Evolutionary conservation across 1,284 basidiomycete species (phyloP).

Genomic region (Cryptococcus hybrid): DNA sequence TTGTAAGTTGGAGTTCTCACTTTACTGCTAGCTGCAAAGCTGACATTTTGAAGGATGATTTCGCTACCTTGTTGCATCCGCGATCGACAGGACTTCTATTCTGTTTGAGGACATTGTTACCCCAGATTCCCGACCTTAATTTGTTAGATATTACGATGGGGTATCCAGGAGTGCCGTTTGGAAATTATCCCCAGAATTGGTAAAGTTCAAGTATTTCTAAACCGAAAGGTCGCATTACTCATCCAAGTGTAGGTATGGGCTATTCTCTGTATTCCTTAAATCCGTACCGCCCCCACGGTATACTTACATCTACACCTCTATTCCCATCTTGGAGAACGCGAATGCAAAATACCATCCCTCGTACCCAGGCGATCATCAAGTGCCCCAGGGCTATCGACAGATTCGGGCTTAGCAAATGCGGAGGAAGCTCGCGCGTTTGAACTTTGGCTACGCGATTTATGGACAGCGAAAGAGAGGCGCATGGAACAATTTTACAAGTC

Average conservation of each 20-base stretch:
- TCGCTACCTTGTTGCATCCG: constrained; percentile 76
- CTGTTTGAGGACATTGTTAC: constrained; percentile 74
- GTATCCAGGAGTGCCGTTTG: constrained; percentile 70
- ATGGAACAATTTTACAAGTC: constrained; percentile 62
- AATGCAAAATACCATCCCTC: constrained; percentile 29
- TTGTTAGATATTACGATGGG: constrained; percentile 86
- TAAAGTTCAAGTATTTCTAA: constrained; percentile 5
- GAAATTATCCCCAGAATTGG: constrained; percentile 49
- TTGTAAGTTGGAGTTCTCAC: constrained; percentile 46
- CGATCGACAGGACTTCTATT: constrained; percentile 87
- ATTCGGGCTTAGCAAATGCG: constrained; percentile 54
- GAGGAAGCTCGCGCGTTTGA: constrained; percentile 73
- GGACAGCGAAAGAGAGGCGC: constrained; percentile 77
- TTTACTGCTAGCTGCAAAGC: background rate
- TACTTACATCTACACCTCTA: constrained; percentile 83
- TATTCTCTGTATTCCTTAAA: constrained; percentile 83
- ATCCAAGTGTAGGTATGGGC: constrained; percentile 53
- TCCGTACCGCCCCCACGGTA: constrained; percentile 79
- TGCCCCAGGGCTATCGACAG: constrained; percentile 12
- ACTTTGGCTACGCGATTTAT: constrained; percentile 73
- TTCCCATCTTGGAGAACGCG: constrained; percentile 53
- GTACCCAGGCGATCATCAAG: constrained; percentile 1
- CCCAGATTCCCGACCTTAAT: constrained; percentile 71
- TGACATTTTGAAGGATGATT: constrained; percentile 61
- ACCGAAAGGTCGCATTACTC: background rate